Evolutionary conservation across 106 monocot genomes (phyloP).

Genomic region (Dioscorea alata): DNA sequence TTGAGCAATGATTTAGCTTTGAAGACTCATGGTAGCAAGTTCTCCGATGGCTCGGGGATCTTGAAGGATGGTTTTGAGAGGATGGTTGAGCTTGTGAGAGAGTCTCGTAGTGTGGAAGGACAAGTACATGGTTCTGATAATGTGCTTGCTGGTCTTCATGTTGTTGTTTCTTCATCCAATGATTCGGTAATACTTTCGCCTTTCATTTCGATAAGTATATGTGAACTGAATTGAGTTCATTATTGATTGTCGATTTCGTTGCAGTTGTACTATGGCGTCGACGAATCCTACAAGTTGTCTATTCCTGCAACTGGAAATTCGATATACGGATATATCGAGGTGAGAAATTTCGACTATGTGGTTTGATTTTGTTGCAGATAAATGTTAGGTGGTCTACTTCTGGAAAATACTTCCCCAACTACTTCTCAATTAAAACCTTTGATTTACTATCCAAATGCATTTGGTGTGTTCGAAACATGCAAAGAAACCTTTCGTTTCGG

Average conservation of each 20-base stretch:
- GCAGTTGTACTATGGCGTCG: conserved; percentile 77
- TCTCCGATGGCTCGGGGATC: conserved; percentile 46
- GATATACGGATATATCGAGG: conserved; percentile 59
- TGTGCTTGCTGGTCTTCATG: conserved; percentile 49
- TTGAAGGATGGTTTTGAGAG: conserved; percentile 63
- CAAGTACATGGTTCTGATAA: conserved; percentile 4
- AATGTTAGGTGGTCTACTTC: too few species aligned
- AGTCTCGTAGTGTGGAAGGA: conserved; percentile 29
- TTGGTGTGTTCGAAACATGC: too few species aligned
- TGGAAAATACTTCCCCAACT: too few species aligned
- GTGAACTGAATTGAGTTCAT: too few species aligned
- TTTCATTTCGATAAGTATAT: too few species aligned
- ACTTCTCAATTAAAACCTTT: too few species aligned
- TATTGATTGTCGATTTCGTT: conserved; percentile 6
- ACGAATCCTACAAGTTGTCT: conserved; percentile 73
- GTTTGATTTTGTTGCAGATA: too few species aligned
- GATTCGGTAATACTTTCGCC: conserved; percentile 24
- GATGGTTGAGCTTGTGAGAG: conserved; percentile 37
- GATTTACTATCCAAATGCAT: too few species aligned
- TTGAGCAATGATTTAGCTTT: conserved; percentile 48
- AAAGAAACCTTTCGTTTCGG: not conserved
- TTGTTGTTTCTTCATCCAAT: conserved; percentile 35
- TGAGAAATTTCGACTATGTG: conserved; percentile 1
- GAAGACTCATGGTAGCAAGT: conserved; percentile 52
- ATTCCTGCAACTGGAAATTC: conserved; percentile 48